These are phyloP conservation scores for Aegilops longissima DNA, from an alignment of 176 grass and related monocot genomes.

Conservation along the genomic window DNA sequence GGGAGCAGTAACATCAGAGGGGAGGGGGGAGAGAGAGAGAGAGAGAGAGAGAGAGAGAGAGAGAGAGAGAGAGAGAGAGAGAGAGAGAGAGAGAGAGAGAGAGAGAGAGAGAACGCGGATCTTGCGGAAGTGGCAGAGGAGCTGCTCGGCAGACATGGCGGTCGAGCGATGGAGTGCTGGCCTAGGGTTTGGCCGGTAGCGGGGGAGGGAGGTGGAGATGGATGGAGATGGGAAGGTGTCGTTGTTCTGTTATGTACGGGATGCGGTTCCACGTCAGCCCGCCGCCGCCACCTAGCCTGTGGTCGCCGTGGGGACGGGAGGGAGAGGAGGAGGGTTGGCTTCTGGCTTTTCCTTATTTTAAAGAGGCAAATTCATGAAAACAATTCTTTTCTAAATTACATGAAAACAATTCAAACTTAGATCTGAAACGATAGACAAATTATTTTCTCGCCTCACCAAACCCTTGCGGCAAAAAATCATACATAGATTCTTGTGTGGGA, in stretches of 20 bases:
- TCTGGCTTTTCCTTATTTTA: too few species aligned
- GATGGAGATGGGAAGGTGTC: neutral
- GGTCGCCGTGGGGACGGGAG: neutral
- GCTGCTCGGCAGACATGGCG: constrained; percentile 46
- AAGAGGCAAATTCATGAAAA: too few species aligned
- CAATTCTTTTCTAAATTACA: too few species aligned
- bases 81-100: too few species aligned
- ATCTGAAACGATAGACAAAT: too few species aligned
- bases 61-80: too few species aligned
- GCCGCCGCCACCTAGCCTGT: neutral
- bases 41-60: neutral
- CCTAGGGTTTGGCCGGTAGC: constrained; percentile 24
- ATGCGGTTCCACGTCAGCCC: neutral
- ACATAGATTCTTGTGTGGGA: too few species aligned
- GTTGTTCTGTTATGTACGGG: constrained; percentile 4
- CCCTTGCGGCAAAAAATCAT: too few species aligned
- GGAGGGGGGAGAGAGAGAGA: neutral
- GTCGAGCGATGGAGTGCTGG: neutral
- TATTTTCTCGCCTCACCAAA: too few species aligned
- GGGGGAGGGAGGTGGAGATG: neutral
- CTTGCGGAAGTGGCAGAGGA: constrained; percentile 86
- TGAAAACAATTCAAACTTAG: too few species aligned
- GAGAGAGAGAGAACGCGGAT: neutral
- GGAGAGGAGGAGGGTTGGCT: too few species aligned
- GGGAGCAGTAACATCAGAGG: neutral